Base-by-base conservation (phyloP, 1,139 yeast genomes). In the Schwanniomyces etchellsii region DNA sequence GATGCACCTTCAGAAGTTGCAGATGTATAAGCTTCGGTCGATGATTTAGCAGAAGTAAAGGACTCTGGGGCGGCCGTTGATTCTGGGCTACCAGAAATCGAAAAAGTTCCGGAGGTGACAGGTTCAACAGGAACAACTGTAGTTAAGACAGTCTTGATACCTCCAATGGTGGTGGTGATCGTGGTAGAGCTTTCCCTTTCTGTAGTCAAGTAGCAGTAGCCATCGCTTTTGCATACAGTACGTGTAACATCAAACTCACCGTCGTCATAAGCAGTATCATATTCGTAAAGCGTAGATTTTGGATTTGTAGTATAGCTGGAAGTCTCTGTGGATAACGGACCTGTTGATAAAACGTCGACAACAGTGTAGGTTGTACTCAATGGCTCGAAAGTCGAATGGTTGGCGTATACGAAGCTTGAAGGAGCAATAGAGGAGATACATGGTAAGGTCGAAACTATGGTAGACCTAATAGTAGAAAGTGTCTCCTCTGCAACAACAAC, bases 131-230 rank as follows among this genome's bases (percentile, higher is more conserved):
- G 47, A 17, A 34, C 32, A 9, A 35, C 44, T 12, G 53, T 41
- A 11, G 67, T 60, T 29, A 55, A 32, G 16, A 64, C 68, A 5
- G 72, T 66, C 43, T 61, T 54, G 14, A 60, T 39, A 25, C 73
- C 73, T 34, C 63, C 60, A 12, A 64, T 51, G 9, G 64, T 57
- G 16, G 70, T 49, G 21, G 69, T 62, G 35, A 50, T 50, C n/a
- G 70, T 64, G 28, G 69, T 55, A 32, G 43, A 48, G 16, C 52
- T 48, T 36, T 54, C 55, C 20, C 55, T 39, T 15, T 61, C 57
- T 26, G 70, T 63, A 29, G 70, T 64, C 24, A 52, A 57, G 29
- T 48, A 47, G 40, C 72, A 65, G 20, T 40, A 35, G 21, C 56
- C 49, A 34, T 46, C 40, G 5, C 39, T 36, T 31, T 52, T 55